These are phyloP conservation scores for Pichia ethanolica DNA, from an alignment of 805 yeast genomes.

Conservation along the genomic window DNA sequence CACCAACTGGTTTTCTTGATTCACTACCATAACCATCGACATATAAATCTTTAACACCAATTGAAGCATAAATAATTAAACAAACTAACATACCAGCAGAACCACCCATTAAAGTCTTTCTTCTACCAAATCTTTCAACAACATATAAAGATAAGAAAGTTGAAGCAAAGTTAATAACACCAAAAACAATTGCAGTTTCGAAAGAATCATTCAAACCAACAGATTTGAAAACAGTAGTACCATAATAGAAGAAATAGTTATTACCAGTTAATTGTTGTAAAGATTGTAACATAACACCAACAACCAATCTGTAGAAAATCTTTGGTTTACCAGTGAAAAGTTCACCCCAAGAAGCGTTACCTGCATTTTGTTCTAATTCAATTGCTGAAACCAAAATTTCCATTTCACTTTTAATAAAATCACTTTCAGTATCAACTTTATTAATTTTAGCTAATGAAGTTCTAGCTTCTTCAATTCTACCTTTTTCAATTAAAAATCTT, in stretches of 20 bases:
- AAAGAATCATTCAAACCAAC: slow-evolving; percentile 53
- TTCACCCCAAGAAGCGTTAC: slow-evolving; percentile 59
- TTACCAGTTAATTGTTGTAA: slow-evolving; percentile 58
- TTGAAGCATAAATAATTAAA: slow-evolving; percentile 51
- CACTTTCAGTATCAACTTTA: slow-evolving; percentile 46
- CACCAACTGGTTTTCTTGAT: slow-evolving; percentile 46
- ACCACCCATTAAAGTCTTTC: slow-evolving; percentile 42
- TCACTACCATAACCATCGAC: slow-evolving; percentile 32
- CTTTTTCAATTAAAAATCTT: slow-evolving; percentile 48
- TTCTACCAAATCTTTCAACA: slow-evolving; percentile 51
- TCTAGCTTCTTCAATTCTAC: slow-evolving; percentile 46
- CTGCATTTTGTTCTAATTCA: slow-evolving; percentile 54
- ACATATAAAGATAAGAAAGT: slow-evolving; percentile 46
- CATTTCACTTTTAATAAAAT: slow-evolving; percentile 47
- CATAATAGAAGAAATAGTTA: slow-evolving; percentile 61
- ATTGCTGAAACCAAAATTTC: slow-evolving; percentile 51
- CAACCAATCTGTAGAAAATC: slow-evolving; percentile 45
- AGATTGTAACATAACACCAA: slow-evolving; percentile 55
- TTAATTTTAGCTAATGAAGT: slow-evolving; percentile 50
- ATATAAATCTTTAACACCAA: slow-evolving; percentile 47
- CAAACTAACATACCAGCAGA: slow-evolving; percentile 47
- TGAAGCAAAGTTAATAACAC: slow-evolving; percentile 48
- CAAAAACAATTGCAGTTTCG: slow-evolving; percentile 51
- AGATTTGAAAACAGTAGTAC: slow-evolving; percentile 53
- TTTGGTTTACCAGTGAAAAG: slow-evolving; percentile 58